Evolutionary conservation across 345 rosid species (phyloP), one percentile per base, ranked within the genome.

Genomic region (Murraya paniculata): DNA sequence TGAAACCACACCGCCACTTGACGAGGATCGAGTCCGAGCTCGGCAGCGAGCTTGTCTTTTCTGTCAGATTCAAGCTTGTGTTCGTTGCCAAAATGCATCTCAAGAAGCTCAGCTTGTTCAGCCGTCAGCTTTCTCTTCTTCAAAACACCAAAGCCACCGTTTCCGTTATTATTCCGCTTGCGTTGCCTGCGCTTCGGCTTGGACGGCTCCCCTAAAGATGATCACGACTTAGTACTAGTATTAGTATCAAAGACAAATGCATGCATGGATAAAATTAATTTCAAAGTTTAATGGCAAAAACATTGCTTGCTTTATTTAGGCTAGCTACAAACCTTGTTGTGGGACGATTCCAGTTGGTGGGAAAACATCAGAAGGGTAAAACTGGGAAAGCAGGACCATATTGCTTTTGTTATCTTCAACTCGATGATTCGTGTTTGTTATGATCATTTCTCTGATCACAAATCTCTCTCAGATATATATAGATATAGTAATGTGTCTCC

Each of bases 1-100:
- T 96, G 99, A 82, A 94, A 96, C 99, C 99, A 96, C 30, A 96
- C 94, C 7, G 98, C 99, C 2, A 96, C 99, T 39, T 96, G 99
- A 55, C 98, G 93, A 22, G 99, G 93, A 35, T 92, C 93, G 48
- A 96, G 92, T 6, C 97, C 98, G 1, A 94, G 88, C 78, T 96
- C 98, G 5, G 78, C 74, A 10, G 99, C 98, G 2, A 96, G 81
- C 85, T 85, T 85, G 69, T 90, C 92, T 68, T 96, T 96, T 68
- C 98, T 88, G 68, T 91, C 98, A 8, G 98, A 86, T 80, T 94
- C 98, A 3, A 96, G 81, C 81, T 96, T 96, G 65, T 90, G 95
- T 69, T 96, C 99, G 33, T 81, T 79, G 0, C 87, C 94, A 41
- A 94, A 96, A 72, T 84, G 87, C 24, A 76, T 73, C 74, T 96